phyloP scores from a whole-genome alignment of 2,329 filamentous ascomycete species.

The Diaporthe humulicola region DNA sequence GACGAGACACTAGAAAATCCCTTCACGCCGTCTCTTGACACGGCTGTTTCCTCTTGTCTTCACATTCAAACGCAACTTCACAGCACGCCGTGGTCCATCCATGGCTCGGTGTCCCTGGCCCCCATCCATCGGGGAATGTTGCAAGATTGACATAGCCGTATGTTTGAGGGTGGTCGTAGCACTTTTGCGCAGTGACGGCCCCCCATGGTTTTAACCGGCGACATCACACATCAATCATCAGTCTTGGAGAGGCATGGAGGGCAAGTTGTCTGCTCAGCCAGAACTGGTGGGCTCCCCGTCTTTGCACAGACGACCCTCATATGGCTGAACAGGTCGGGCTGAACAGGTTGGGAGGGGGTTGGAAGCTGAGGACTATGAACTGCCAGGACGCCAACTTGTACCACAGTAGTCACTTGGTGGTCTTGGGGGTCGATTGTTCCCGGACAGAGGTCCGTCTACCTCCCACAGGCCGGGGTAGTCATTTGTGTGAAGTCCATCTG shows the following conservation, averaged over 20 bases:
- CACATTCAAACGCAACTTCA: conserved; percentile 41
- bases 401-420: neutral
- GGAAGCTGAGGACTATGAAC: neutral
- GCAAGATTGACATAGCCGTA: conserved; percentile 42
- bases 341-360: neutral
- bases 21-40: neutral
- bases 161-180: conserved; percentile 43
- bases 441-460: neutral
- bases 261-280: neutral
- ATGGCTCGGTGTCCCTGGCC: conserved; percentile 38
- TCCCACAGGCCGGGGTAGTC: neutral
- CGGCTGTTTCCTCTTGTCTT: neutral
- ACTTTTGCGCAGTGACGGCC: conserved; percentile 43
- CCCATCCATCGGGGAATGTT: conserved; percentile 36
- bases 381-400: neutral
- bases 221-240: conserved; percentile 38
- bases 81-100: conserved; percentile 34
- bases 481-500: neutral
- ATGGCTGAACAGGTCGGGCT: neutral
- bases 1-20: neutral
- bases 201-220: conserved; percentile 47
- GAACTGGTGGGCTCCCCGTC: neutral
- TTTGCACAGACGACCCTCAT: neutral
- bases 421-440: neutral
- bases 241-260: neutral